Conservation (phyloP, 441 rosid species). For the Arabidopsis lyrata region DNA sequence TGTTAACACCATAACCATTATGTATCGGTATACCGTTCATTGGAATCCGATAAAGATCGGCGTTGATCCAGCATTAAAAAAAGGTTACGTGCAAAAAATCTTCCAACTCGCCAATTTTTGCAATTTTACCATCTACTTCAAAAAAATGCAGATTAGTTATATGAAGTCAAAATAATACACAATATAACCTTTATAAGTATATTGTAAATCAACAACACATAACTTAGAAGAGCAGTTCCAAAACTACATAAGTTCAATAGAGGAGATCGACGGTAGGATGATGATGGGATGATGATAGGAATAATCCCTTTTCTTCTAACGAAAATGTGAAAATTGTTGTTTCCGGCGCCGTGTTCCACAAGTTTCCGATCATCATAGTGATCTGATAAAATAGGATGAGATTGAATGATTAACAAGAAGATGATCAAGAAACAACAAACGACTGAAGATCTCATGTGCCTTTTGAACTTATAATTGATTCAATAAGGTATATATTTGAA, state of each 20-base stretch:
- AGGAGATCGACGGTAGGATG: conserved; percentile 2
- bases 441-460: conserved; percentile 20
- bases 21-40: too few species aligned
- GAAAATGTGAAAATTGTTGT: conserved; percentile 20
- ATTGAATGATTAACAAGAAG: conserved; percentile 5
- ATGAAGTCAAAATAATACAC: too few species aligned
- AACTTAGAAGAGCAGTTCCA: conserved; percentile 10
- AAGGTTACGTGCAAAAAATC: too few species aligned
- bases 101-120: too few species aligned
- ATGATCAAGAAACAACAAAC: conserved; percentile 9
- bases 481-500: background rate
- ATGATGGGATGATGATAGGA: conserved; percentile 17
- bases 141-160: too few species aligned
- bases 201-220: background rate
- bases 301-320: conserved; percentile 30
- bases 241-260: background rate
- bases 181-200: too few species aligned
- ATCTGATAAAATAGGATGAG: conserved; percentile 3
- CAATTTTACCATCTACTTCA: too few species aligned
- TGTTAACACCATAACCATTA: too few species aligned
- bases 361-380: conserved; percentile 8
- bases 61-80: too few species aligned
- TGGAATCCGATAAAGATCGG: too few species aligned
- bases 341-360: background rate
- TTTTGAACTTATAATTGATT: background rate